A percentile compares a stretch with the other conserved stretches of the same genome.
Conservation (phyloP, 2,329 filamentous ascomycete species). For the Dactylellina haptotyla region DNA sequence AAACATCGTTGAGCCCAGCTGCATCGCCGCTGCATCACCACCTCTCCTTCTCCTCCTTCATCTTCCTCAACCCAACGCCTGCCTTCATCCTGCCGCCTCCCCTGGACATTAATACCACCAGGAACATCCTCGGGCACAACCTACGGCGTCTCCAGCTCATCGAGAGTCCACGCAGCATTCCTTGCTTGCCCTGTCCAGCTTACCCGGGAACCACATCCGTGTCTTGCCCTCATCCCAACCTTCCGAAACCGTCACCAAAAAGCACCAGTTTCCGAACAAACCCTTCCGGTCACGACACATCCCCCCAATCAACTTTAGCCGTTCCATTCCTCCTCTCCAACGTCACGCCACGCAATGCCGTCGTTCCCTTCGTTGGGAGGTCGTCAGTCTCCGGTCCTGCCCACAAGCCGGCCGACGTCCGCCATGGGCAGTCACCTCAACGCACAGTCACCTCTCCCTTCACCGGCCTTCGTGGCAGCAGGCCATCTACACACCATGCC, state of each 20-base stretch:
- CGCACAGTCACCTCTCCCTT: slow-evolving; percentile 31
- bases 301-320: neutral
- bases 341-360: slow-evolving; percentile 41
- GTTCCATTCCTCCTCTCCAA: slow-evolving; percentile 7
- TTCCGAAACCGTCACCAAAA: slow-evolving; percentile 34
- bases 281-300: neutral
- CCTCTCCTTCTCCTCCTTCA: neutral
- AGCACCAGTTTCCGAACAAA: slow-evolving; percentile 3
- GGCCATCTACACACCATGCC: slow-evolving; percentile 51
- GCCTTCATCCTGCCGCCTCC: neutral
- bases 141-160: slow-evolving; percentile 8
- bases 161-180: slow-evolving; percentile 4
- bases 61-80: too few species aligned
- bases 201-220: slow-evolving; percentile 14
- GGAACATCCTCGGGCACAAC: neutral
- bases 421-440: slow-evolving; percentile 32
- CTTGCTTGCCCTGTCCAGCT: neutral
- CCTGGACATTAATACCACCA: slow-evolving; percentile 12
- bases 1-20: neutral
- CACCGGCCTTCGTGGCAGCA: slow-evolving; percentile 43
- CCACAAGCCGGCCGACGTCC: slow-evolving; percentile 43
- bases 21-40: slow-evolving; percentile 26
- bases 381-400: slow-evolving; percentile 46
- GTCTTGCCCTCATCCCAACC: neutral
- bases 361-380: slow-evolving; percentile 50